Evolutionary conservation across 1,139 yeast genomes (phyloP).

Genomic region (Saccharomyces pastorianus): DNA sequence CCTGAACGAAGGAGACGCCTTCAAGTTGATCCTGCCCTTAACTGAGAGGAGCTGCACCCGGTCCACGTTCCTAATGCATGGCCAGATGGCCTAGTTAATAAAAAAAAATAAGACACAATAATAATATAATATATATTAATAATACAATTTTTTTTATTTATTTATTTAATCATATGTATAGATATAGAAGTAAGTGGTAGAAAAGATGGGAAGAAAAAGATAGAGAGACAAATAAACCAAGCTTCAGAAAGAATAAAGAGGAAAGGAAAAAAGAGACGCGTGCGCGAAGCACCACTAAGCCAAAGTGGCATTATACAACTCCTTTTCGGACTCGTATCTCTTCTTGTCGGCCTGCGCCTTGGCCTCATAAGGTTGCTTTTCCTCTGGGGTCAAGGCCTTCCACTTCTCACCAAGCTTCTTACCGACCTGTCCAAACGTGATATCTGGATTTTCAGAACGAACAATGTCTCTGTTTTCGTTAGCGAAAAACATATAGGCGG

Average conservation of each 20-base stretch:
- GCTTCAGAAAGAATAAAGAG: background rate
- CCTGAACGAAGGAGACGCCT: constrained; percentile 88
- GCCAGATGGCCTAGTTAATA: background rate
- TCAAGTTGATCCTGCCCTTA: constrained; percentile 61
- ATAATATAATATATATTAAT: background rate
- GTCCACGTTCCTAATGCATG: constrained; percentile 33
- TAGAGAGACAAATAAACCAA: background rate
- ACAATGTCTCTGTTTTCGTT: constrained; percentile 94
- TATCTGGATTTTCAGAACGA: constrained; percentile 90
- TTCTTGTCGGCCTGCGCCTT: constrained; percentile 94
- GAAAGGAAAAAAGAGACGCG: background rate
- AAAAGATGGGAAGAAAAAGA: background rate
- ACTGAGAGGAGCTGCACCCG: constrained; percentile 43
- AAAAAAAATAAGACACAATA: background rate
- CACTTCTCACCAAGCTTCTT: constrained; percentile 90
- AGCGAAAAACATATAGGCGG: constrained; percentile 98
- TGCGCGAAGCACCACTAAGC: constrained; percentile 11
- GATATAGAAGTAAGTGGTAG: background rate
- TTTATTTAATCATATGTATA: background rate
- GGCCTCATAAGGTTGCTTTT: constrained; percentile 80
- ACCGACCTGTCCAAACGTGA: constrained; percentile 87
- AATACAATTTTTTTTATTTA: background rate
- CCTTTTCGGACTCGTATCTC: constrained; percentile 94
- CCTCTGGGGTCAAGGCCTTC: constrained; percentile 80
- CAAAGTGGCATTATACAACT: constrained; percentile 58